These are phyloP conservation scores for Priceomyces carsonii DNA, from an alignment of 805 yeast species.

Conservation along the genomic window DNA sequence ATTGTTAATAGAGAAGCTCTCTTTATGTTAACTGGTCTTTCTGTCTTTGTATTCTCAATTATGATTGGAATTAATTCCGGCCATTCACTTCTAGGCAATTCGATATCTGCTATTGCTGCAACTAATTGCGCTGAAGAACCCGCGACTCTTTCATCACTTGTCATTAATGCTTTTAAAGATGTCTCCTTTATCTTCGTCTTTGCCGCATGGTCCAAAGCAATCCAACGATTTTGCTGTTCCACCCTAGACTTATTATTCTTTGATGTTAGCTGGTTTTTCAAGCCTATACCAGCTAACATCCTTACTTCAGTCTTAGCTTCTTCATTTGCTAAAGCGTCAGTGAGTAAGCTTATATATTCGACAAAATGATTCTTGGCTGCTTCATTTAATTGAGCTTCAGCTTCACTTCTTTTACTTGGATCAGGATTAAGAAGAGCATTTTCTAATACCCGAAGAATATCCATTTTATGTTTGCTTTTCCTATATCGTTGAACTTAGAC, in stretches of 20 bases:
- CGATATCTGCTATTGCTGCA: conserved; percentile 96
- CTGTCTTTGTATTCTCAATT: conserved; percentile 82
- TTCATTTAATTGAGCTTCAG: conserved; percentile 73
- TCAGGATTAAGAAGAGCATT: conserved; percentile 74
- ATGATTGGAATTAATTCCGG: conserved; percentile 78
- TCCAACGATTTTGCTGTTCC: conserved; percentile 75
- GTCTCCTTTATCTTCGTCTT: conserved; percentile 67
- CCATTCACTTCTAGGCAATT: conserved; percentile 88
- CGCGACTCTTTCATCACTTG: conserved; percentile 76
- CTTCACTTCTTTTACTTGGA: conserved; percentile 65
- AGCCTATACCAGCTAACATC: conserved; percentile 84
- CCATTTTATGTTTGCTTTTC: conserved; percentile 15
- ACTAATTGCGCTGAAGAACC: conserved; percentile 89
- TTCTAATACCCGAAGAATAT: conserved; percentile 72
- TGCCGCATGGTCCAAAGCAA: conserved; percentile 51
- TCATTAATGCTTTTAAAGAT: conserved; percentile 57
- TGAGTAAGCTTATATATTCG: conserved; percentile 67
- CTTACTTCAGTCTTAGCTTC: conserved; percentile 74
- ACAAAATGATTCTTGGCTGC: conserved; percentile 77
- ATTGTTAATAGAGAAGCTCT: conserved; percentile 84
- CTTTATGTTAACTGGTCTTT: conserved; percentile 76
- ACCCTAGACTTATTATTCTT: conserved; percentile 65
- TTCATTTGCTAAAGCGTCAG: conserved; percentile 69
- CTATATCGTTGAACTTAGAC: neutral
- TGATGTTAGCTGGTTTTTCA: conserved; percentile 85